A percentile compares a stretch with the other conserved stretches of the same genome.
Evolutionary conservation across 257 asterid species (phyloP).

Genomic region (Plantago major): DNA sequence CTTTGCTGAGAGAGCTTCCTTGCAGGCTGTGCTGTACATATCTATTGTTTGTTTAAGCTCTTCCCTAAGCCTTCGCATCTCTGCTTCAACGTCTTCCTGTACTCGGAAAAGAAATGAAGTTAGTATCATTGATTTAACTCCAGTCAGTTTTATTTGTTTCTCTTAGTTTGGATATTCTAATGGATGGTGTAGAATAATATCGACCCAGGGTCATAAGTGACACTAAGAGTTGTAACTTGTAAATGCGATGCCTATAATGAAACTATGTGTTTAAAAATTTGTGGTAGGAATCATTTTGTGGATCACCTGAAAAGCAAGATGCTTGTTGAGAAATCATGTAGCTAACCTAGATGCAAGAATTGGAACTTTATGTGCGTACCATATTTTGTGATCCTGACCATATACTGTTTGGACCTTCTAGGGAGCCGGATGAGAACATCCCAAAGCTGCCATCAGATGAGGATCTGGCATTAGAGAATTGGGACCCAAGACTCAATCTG

Average conservation of each 20-base stretch:
- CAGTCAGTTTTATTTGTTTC: too few species aligned
- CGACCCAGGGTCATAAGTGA: too few species aligned
- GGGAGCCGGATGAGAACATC: constrained; percentile 50
- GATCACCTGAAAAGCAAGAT: too few species aligned
- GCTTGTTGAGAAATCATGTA: too few species aligned
- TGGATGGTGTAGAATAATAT: too few species aligned
- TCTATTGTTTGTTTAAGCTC: constrained; percentile 65
- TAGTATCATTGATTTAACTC: too few species aligned
- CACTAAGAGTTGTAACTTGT: too few species aligned
- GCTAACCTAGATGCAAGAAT: too few species aligned
- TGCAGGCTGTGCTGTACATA: constrained; percentile 59
- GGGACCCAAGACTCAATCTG: constrained; percentile 63
- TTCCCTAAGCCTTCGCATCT: constrained; percentile 51
- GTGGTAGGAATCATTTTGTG: too few species aligned
- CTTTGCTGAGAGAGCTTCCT: constrained; percentile 54
- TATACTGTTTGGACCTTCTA: constrained; percentile 49
- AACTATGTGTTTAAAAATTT: too few species aligned
- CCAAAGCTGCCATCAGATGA: constrained; percentile 46
- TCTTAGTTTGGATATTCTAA: too few species aligned
- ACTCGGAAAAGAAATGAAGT: neutral
- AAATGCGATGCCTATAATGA: too few species aligned
- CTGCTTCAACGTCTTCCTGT: constrained; percentile 54
- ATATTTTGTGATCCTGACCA: constrained; percentile 68
- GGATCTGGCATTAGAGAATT: constrained; percentile 47
- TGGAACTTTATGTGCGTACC: constrained; percentile 35